Conservation (phyloP, 139 green algal genomes). For the Chlamydomonas schloesseri region DNA sequence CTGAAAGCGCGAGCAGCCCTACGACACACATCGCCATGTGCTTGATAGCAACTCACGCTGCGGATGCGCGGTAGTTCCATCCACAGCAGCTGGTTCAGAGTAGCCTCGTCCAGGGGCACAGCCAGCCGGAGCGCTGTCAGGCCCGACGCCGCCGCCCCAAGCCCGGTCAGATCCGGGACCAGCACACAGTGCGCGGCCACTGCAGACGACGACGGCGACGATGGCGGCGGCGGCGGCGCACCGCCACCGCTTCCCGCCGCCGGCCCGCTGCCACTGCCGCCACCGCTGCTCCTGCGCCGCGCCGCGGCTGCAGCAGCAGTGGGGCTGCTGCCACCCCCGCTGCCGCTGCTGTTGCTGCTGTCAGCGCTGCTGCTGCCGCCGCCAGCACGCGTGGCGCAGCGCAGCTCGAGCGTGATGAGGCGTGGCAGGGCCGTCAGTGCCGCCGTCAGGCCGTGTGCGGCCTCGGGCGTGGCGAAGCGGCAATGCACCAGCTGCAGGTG, state of each 20-base stretch:
- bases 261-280: too few relatives aligned
- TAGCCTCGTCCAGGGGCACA: not conserved
- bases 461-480: not conserved
- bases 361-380: not conserved
- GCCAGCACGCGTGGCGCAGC: not conserved
- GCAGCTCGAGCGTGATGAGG: conserved; percentile 18
- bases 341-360: not conserved
- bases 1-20: too few relatives aligned
- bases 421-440: conserved; percentile 9
- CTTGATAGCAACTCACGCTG: conserved; percentile 4
- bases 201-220: too few relatives aligned
- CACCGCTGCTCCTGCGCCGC: too few relatives aligned
- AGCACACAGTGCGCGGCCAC: too few relatives aligned
- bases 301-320: too few relatives aligned
- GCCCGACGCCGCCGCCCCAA: not conserved
- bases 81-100: not conserved
- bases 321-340: not conserved
- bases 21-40: too few relatives aligned
- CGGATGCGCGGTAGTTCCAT: conserved; percentile 4
- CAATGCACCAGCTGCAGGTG: not conserved
- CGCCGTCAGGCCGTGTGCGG: not conserved
- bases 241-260: too few relatives aligned
- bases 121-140: conserved; percentile 3
- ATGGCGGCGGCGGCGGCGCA: too few relatives aligned
- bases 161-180: not conserved